These are phyloP conservation scores for Ceratobasidium sp. DNA, from an alignment of 1,284 basidiomycete genomes.

Conservation along the genomic window DNA sequence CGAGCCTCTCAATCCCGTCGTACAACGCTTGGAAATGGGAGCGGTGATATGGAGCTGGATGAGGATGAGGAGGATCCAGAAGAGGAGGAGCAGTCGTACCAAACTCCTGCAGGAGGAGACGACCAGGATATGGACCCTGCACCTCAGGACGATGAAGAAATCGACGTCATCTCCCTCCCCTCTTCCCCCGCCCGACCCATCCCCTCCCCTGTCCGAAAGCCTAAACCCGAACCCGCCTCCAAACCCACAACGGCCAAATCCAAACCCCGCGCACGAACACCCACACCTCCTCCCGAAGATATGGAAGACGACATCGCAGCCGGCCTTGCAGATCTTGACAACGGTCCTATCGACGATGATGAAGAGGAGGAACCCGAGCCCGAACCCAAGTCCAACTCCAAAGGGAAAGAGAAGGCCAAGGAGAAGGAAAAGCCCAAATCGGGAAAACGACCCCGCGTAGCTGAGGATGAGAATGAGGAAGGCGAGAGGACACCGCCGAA, in stretches of 20 bases:
- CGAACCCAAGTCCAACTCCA: neutral
- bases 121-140: neutral
- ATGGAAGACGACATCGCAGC: constrained; percentile 43
- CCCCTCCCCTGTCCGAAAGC: constrained; percentile 3
- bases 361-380: constrained; percentile 8
- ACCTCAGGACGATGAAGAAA: constrained; percentile 22
- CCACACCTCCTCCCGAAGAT: constrained; percentile 6
- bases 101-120: neutral
- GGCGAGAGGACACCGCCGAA: neutral
- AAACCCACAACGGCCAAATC: neutral
- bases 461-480: constrained; percentile 23
- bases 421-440: constrained; percentile 2
- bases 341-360: neutral
- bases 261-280: constrained; percentile 5
- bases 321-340: constrained; percentile 32
- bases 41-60: constrained; percentile 31
- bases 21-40: constrained; percentile 21
- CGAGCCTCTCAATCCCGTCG: constrained; percentile 14
- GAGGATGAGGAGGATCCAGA: constrained; percentile 39
- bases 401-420: constrained; percentile 8
- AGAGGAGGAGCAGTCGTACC: constrained; percentile 3
- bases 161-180: constrained; percentile 3
- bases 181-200: constrained; percentile 2
- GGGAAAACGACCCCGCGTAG: neutral
- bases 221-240: neutral